Base-by-base conservation (phyloP, 176 grass and related monocot genomes). In the Elaeis guineensis region DNA sequence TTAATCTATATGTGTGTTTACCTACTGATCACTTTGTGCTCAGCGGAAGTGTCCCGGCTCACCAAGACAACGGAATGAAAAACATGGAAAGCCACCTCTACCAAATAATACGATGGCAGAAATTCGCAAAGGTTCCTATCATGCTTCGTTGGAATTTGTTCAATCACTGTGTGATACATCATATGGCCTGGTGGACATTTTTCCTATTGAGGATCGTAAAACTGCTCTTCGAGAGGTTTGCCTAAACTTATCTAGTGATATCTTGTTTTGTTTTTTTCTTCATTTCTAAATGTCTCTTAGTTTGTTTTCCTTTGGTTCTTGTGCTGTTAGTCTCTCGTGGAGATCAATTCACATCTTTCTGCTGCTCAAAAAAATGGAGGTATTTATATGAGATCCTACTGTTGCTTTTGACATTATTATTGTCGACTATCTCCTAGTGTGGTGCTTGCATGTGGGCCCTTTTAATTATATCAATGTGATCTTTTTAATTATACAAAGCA, bases 141-240 rank as follows among this genome's bases (percentile, higher is more conserved):
- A 92, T 83, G 93, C 88, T 77, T 98, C 93, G 2, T 73, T 98
- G 73, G 88, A 98, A 70, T 84, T 98, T 71, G 87, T 92, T 74
- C 87, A 98, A 52, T 70, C 84, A 78, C 83, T 98, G 58, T 98
- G 87, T 63, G 93, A 98, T 54, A 92, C 88, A 77, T 98, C 93
- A 17, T 98, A 92, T 81, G 87, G 87, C 14, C 70, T 98, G 35
- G 88, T 98, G 53, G 87, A 98, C 71, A 89, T 98, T 69, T 98
- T 92, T 69, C 93, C 88, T 52, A 67, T 92, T 60, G 93, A 98
- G 69, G 93, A 98, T 79, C 93, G 93, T 62, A 92, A 98, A 79
- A 83, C 83, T 78, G 88, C 93, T 52, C 82, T 98, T 15, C 79
- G 79, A 48, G 93, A 98, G 88, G 93, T 92, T 6, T 75, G 55